A percentile compares a stretch with the other conserved stretches of the same genome.
Evolutionary conservation across 345 rosid species (phyloP).

Genomic region (Crucihimalaya himalaica): DNA sequence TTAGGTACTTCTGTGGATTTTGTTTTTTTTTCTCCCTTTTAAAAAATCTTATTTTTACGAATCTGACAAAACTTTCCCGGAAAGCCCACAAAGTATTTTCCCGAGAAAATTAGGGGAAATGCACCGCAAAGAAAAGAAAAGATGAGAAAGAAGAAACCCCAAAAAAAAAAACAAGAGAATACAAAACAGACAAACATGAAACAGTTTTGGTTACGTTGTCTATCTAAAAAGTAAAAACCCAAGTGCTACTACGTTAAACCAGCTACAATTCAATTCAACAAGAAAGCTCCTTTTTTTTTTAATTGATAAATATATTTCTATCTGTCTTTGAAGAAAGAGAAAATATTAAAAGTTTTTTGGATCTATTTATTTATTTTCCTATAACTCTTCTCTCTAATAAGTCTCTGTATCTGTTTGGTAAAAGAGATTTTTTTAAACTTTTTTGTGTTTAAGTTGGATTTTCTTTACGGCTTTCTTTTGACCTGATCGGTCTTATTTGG

Average conservation of each 20-base stretch:
- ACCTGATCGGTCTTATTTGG: conserved; percentile 41
- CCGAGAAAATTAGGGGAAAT: conserved; percentile 17
- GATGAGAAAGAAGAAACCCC: not conserved
- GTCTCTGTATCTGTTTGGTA: conserved; percentile 34
- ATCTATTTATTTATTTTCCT: not conserved
- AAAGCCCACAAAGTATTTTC: conserved; percentile 34
- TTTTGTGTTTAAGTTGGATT: conserved; percentile 23
- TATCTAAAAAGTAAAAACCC: conserved; percentile 26
- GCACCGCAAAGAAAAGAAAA: conserved; percentile 22
- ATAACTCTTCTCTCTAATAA: not conserved
- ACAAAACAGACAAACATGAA: conserved; percentile 35
- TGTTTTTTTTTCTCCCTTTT: not conserved
- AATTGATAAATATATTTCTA: not conserved
- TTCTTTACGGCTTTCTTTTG: conserved; percentile 42
- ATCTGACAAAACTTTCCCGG: conserved; percentile 39
- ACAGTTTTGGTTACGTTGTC: conserved; percentile 37
- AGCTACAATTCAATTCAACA: conserved; percentile 29
- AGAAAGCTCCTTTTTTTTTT: conserved; percentile 15
- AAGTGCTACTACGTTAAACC: conserved; percentile 29
- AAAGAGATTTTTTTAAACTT: not conserved
- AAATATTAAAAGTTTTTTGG: too few species aligned
- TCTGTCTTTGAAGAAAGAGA: not conserved
- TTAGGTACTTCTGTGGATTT: conserved; percentile 13
- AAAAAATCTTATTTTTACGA: not conserved
- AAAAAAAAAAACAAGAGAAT: not conserved